Evolutionary conservation across 768 basidiomycete species (phyloP).

Genomic region (Tylopilus subfusipes): DNA sequence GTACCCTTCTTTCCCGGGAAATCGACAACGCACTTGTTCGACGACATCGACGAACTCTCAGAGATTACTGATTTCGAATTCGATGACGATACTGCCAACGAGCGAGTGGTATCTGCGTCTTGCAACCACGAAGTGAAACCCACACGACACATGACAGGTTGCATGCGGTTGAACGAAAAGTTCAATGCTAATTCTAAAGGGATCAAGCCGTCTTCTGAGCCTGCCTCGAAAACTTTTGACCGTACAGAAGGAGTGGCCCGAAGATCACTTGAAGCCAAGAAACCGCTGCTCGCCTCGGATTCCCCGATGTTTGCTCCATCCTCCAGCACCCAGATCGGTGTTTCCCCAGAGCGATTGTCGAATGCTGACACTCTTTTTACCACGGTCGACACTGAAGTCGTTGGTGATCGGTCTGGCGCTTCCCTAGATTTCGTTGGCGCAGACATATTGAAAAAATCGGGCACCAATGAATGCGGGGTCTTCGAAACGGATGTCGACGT

Average conservation of each 20-base stretch:
- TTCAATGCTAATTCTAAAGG: neutral
- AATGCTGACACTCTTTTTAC: constrained; percentile 1
- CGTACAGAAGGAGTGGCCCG: neutral
- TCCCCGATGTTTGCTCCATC: constrained; percentile 13
- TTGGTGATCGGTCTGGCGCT: neutral
- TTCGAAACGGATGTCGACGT: neutral
- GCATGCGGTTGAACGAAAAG: constrained; percentile 14
- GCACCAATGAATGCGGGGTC: neutral
- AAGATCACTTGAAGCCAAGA: neutral
- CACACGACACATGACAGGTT: neutral
- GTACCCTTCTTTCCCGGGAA: neutral
- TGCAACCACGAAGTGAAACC: neutral
- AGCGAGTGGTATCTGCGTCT: neutral
- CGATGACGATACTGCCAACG: neutral
- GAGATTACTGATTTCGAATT: constrained; percentile 33
- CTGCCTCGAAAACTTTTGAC: neutral
- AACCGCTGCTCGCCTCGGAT: neutral
- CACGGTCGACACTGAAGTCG: neutral
- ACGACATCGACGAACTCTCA: constrained; percentile 26
- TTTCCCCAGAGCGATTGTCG: constrained; percentile 6
- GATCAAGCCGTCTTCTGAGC: neutral
- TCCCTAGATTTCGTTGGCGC: neutral
- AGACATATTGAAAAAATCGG: neutral
- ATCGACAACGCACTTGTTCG: constrained; percentile 10
- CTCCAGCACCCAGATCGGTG: constrained; percentile 14